phyloP scores from a whole-genome alignment of 345 rosid species.

The Arabis hirsuta region DNA sequence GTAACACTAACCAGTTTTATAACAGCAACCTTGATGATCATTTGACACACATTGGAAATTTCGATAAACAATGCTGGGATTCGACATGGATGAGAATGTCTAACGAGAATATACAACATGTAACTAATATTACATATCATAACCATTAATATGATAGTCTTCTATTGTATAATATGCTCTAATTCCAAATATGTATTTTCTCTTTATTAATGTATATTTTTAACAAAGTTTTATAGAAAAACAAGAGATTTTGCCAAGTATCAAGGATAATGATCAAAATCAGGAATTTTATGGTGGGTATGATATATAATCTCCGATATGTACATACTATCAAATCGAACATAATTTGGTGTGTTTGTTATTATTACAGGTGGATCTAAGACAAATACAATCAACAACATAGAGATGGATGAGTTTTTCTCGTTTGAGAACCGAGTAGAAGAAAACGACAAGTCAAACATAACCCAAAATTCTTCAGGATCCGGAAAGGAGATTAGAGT shows the following conservation, averaged over 20 bases:
- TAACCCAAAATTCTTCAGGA: conserved; percentile 52
- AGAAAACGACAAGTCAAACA: conserved; percentile 44
- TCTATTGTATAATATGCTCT: neutral
- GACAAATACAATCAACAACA: conserved; percentile 28
- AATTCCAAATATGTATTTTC: neutral
- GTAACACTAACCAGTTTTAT: conserved; percentile 38
- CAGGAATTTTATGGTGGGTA: conserved; percentile 57
- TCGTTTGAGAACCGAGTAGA: conserved; percentile 47
- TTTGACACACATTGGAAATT: conserved; percentile 49
- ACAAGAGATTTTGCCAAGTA: conserved; percentile 62
- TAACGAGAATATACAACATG: conserved; percentile 60
- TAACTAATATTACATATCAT: conserved; percentile 27
- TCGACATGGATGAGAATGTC: conserved; percentile 78
- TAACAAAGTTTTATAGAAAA: conserved; percentile 58
- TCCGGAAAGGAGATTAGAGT: conserved; percentile 64
- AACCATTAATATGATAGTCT: neutral
- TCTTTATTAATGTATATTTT: neutral
- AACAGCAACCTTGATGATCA: conserved; percentile 36
- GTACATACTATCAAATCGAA: neutral
- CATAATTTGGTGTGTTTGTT: neutral
- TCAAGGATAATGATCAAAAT: conserved; percentile 45
- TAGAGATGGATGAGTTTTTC: conserved; percentile 60
- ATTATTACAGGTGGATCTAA: conserved; percentile 47
- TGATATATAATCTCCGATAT: neutral
- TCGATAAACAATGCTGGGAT: conserved; percentile 56